phyloP scores from a whole-genome alignment of 352 stramenopile genomes.

The Aphanomyces invadans region DNA sequence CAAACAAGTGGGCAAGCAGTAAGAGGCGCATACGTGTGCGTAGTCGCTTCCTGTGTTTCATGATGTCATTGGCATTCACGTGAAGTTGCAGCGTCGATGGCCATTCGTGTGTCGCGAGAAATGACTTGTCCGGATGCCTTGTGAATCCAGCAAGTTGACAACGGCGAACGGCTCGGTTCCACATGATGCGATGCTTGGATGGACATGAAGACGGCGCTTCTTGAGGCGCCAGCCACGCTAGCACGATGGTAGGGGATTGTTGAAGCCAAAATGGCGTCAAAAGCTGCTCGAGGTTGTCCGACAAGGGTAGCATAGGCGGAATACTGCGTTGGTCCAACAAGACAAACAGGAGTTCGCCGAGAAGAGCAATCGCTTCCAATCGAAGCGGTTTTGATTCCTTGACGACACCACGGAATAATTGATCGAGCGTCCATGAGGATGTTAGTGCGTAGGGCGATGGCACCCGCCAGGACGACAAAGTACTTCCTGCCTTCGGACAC shows the following conservation, averaged over 20 bases:
- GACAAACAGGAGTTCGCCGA: slow-evolving; percentile 18
- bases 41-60: background rate
- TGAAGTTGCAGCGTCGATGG: background rate
- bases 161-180: slow-evolving; percentile 19
- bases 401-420: slow-evolving; percentile 12
- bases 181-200: background rate
- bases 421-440: background rate
- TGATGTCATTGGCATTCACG: background rate
- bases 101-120: slow-evolving; percentile 18
- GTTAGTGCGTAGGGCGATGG: background rate
- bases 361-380: slow-evolving; percentile 13
- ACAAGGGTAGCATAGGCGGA: background rate
- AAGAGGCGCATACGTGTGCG: slow-evolving; percentile 8
- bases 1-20: slow-evolving; percentile 18
- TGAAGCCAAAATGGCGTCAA: slow-evolving; percentile 20
- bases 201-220: background rate
- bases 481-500: background rate
- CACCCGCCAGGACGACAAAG: background rate
- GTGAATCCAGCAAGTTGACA: slow-evolving; percentile 20
- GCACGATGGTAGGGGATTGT: background rate
- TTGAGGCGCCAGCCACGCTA: background rate
- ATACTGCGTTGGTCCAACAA: background rate
- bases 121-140: background rate
- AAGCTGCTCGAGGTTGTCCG: slow-evolving; percentile 3
- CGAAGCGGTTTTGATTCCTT: slow-evolving; percentile 7